Base-by-base conservation (phyloP, 148 eudicot genomes). In the Diospyros kaki region DNA sequence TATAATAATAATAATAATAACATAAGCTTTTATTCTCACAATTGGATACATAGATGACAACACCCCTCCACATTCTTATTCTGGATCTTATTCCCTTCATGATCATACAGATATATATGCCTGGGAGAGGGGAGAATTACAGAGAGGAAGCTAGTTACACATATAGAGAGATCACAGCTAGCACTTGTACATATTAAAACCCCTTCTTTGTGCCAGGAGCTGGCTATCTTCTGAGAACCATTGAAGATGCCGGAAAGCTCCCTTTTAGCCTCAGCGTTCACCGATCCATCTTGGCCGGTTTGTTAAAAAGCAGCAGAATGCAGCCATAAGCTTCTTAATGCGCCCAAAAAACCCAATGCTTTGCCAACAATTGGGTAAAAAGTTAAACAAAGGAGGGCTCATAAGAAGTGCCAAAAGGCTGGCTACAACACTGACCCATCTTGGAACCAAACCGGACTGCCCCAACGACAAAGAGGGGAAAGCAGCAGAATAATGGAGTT, bases 271-370 rank as follows among this genome's bases (percentile, higher is more conserved):
- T 53, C 38, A 13, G 55, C 14, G 38, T 71, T 71, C 52, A 15
- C 40, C 38, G 50, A 1, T 10, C 64, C 28, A 52, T 9, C 64
- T 43, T 8, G 5, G 15, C 64, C 4, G 45, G 64, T 58, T 11
- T 2, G 64, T n/a, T 42, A 15, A 71, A 68, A 68, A 68, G 71
- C 53, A 18, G 71, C 28, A 58, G 62, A 74, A 5, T 52, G 70
- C 52, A 41, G 70, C 77, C 62, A 41, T 66, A 53, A 73, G 64
- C 70, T 70, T 42, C 69, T 43, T 38, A 39, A 40, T 67, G 78
- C 56, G 67, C 81, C 76, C 38, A 77, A 66, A 72, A 78, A 78
- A 64, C 75, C 76, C 53, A 72, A 63, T 62, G 69, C 64, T 18
- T 4, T 3, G 10, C 61, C 15, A 69, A 73, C 74, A 69, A 58